A percentile compares a stretch with the other conserved stretches of the same genome.
phyloP scores from a whole-genome alignment of 108 stramenopile genomes.

The Skeletonema menzelii region DNA sequence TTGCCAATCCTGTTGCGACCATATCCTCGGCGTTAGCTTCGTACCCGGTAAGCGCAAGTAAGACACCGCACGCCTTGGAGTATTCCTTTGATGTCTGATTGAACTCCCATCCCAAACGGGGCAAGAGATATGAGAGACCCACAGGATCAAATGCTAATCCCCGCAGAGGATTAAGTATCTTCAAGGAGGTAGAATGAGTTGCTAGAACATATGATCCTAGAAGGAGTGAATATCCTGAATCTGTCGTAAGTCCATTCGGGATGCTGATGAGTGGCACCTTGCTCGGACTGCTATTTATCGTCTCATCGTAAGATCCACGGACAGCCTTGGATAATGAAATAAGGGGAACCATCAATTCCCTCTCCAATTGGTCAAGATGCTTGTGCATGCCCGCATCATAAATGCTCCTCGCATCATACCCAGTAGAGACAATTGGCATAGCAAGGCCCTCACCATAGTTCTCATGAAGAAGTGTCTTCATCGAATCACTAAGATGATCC shows the following conservation, averaged over 20 bases:
- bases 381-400: slow-evolving; percentile 29
- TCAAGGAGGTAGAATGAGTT: slow-evolving; percentile 61
- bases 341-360: slow-evolving; percentile 48
- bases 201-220: slow-evolving; percentile 76
- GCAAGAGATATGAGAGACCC: slow-evolving; percentile 75
- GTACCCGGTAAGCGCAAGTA: slow-evolving; percentile 76
- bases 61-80: slow-evolving; percentile 52
- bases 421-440: slow-evolving; percentile 66
- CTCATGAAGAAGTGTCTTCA: slow-evolving; percentile 35
- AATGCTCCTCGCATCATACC: slow-evolving; percentile 67
- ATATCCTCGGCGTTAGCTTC: slow-evolving; percentile 78
- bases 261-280: slow-evolving; percentile 69
- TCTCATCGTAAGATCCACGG: slow-evolving; percentile 44
- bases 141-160: slow-evolving; percentile 83
- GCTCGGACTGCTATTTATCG: slow-evolving; percentile 20
- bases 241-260: slow-evolving; percentile 74
- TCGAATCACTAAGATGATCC: not conserved
- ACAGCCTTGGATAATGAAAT: slow-evolving; percentile 58
- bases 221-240: slow-evolving; percentile 72
- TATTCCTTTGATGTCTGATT: slow-evolving; percentile 51
- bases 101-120: slow-evolving; percentile 77
- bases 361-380: slow-evolving; percentile 25
- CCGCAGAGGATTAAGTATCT: slow-evolving; percentile 70
- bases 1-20: slow-evolving; percentile 83
- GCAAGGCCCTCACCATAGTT: slow-evolving; percentile 19